Conservation (phyloP, 164 flowering plant species). For the grape (Vitis vinifera) region DNA sequence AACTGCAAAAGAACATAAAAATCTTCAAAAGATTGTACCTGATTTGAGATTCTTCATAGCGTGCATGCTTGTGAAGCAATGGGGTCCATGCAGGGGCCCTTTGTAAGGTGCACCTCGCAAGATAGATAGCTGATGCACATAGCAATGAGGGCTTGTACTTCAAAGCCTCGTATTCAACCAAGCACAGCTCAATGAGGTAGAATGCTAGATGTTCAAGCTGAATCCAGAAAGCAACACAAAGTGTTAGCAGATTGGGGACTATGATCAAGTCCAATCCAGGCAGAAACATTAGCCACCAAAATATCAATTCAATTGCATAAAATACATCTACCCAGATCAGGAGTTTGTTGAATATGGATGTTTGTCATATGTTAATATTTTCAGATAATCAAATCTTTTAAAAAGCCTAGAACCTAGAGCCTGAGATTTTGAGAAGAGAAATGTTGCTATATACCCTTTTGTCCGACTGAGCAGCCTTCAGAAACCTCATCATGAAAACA, state of each 20-base stretch:
- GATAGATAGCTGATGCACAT: slow-evolving; percentile 84
- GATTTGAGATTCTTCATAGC: slow-evolving; percentile 58
- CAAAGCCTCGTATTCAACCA: slow-evolving; percentile 75
- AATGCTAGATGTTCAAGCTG: slow-evolving; percentile 80
- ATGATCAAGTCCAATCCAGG: no score
- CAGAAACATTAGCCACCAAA: no score
- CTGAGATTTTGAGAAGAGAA: no score
- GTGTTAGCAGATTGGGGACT: slow-evolving; percentile 2
- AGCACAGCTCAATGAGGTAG: slow-evolving; percentile 78
- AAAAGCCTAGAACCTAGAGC: no score
- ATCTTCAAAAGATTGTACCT: slow-evolving; percentile 32
- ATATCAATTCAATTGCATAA: no score
- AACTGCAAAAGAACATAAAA: not conserved
- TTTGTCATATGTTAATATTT: no score
- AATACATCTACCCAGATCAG: no score
- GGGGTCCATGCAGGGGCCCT: slow-evolving; percentile 73
- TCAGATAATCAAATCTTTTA: no score
- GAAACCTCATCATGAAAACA: slow-evolving; percentile 87
- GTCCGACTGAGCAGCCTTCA: slow-evolving; percentile 84
- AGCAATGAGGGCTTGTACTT: slow-evolving; percentile 75
- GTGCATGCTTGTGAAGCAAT: slow-evolving; percentile 62
- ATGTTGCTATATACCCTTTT: slow-evolving; percentile 38
- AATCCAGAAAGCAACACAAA: not conserved
- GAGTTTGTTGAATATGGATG: no score
- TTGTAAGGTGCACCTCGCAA: slow-evolving; percentile 68